Conservation (phyloP, 768 basidiomycete genomes). For the Tulasnella sp. region DNA sequence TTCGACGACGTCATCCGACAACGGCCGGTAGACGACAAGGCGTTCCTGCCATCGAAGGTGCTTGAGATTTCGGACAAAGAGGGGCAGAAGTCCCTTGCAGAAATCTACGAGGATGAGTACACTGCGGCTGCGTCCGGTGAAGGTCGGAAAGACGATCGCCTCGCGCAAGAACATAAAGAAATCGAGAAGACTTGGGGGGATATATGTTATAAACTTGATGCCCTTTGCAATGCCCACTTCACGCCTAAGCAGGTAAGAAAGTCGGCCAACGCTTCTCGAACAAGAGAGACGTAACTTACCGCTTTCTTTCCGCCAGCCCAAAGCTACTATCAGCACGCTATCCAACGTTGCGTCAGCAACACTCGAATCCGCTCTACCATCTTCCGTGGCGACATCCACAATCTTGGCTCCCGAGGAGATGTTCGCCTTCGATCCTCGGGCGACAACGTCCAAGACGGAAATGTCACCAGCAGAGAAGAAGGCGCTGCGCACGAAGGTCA, state of each 20-base stretch:
- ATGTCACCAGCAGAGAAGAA: constrained; percentile 83
- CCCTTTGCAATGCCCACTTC: constrained; percentile 91
- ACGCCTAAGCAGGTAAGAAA: constrained; percentile 77
- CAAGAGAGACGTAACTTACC: constrained; percentile 18
- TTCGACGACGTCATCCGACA: constrained; percentile 93
- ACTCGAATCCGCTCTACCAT: constrained; percentile 88
- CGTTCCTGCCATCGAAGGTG: constrained; percentile 85
- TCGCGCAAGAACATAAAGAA: constrained; percentile 84
- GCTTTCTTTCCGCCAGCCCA: constrained; percentile 57
- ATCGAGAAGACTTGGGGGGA: constrained; percentile 79
- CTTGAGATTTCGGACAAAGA: constrained; percentile 88
- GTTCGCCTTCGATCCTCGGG: constrained; percentile 54
- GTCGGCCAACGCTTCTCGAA: not conserved
- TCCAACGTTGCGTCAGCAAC: constrained; percentile 76
- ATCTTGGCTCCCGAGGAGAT: constrained; percentile 95
- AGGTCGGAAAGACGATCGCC: constrained; percentile 60
- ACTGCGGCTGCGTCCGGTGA: constrained; percentile 55
- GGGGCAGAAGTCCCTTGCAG: constrained; percentile 82
- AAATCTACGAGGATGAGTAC: constrained; percentile 95
- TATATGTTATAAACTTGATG: constrained; percentile 85
- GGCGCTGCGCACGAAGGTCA: constrained; percentile 46
- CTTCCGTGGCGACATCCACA: constrained; percentile 64
- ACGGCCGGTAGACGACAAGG: constrained; percentile 67
- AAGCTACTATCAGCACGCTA: constrained; percentile 78
- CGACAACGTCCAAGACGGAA: constrained; percentile 67